Evolutionary conservation across 305 asterid species (phyloP), one percentile per base, ranked within the genome.

Genomic region (Caryopteris hybrid): DNA sequence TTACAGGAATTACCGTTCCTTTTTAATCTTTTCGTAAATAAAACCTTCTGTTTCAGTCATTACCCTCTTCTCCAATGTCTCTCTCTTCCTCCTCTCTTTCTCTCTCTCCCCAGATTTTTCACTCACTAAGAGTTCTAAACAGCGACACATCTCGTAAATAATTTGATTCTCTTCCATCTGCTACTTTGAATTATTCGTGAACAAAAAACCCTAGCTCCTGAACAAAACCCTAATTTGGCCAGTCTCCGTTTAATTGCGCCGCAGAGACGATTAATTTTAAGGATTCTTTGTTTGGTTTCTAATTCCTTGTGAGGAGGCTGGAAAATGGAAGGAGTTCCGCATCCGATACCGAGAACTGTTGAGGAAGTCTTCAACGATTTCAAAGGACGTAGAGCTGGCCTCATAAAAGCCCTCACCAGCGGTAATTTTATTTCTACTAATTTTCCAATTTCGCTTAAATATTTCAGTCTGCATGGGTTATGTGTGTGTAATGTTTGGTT

Each of bases 291-390:
- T 71, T 57, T 48, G 39, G 68, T 25, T 53, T 59, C 45, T 36
- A 17, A 48, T 71, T 71, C 57, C 50, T 33, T 31, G 66, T 27
- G 14, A 17, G 50, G 33, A 45, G n/a, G 47, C 60, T 52, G 57
- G 61, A 73, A 51, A 70, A 84, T 87, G 95, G 91, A 85, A 65
- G 88, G 82, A n/a, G 77, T 51, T 84, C 86, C 86, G 43, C 76
- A 81, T 72, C 79, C 75, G 7, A 25, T 61, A 46, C 94, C 93
- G 27, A 84, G 85, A 72, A 86, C 92, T 59, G 92, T 88, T 5
- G 97, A 86, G 46, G 97, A 88, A 68, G 92, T 90, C 61, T 90
- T 83, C 83, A 76, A 47, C 69, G 97, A 90, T 82, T 88, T 86
- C 78, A 82, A 75, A 69, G 95, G 92, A 45, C 85, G 96, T 3